Evolutionary conservation across 2,329 filamentous ascomycete genomes (phyloP), one percentile per base, ranked within the genome.

Genomic region (Chrysoporthe puriensis): DNA sequence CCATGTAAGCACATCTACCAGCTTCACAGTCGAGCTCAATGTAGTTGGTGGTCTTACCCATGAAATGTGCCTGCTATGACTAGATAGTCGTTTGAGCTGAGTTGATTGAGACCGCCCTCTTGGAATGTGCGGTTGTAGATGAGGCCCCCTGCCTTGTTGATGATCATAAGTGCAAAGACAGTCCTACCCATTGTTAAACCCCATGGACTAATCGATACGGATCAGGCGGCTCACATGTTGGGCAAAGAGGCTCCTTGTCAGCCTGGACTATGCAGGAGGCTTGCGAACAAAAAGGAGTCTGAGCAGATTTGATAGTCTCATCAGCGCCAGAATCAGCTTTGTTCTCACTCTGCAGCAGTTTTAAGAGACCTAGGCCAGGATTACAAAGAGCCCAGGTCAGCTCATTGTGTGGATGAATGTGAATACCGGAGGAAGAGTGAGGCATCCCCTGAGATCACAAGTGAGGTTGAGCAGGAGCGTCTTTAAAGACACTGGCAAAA

Each of bases 31-130:
- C 6, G 46, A 43, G 72, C 21, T 76, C 72, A 50, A 75, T 73
- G 52, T 76, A 75, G 71, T 74, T 75, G 40, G 76, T 73, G 18
- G n/a, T 75, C 80, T 71, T 82, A 94, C 92, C 93, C 96, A 77
- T 99, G 96, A 79, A 99, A 99, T 64, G 96, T 99, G 67, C 96
- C 96, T 7, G 96, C 96, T 40, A 99, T 88, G 73, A 98, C 95
- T 43, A 99, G 91, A 77, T 96, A 97, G 84, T 99, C 96, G 78
- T 99, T 99, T 73, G 93, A 95, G 73, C 88, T 92, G 73, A 99
- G 90, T 78, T 95, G 93, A 78, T 92, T 92, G 69, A 99, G 87
- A 58, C 87, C 92, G 69, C 89, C 91, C 56, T 95, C 89, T 75
- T 94, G 90, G 79, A 99, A 98, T 76, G 93, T 92, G 74, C 94